Evolutionary conservation across 2,329 filamentous ascomycete species (phyloP).

Genomic region (Fusarium sp.): DNA sequence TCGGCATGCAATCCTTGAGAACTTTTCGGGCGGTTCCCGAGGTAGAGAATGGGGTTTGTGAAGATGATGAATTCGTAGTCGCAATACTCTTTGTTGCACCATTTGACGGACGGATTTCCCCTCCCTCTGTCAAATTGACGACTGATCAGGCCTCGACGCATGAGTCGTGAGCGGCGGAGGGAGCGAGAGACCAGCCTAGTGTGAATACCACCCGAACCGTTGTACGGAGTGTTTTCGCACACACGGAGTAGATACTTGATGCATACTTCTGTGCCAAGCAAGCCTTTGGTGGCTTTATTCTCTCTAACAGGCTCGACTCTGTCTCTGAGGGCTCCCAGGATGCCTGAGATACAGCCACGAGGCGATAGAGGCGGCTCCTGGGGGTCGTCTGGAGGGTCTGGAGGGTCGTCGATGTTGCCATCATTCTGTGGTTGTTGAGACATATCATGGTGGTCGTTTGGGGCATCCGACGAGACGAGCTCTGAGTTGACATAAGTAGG

Average conservation of each 20-base stretch:
- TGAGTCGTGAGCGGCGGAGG: conserved; percentile 17
- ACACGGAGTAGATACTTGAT: neutral
- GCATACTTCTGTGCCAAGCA: neutral
- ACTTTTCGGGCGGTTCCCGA: conserved; percentile 8
- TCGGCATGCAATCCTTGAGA: conserved; percentile 1
- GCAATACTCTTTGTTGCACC: conserved; percentile 33
- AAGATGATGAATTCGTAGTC: conserved; percentile 9
- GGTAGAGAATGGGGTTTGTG: conserved; percentile 3
- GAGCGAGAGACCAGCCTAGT: conserved; percentile 1
- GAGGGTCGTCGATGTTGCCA: neutral
- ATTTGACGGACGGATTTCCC: conserved; percentile 15
- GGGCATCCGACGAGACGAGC: neutral
- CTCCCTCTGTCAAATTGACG: conserved; percentile 34
- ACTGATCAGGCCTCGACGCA: conserved; percentile 20
- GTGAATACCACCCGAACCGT: neutral
- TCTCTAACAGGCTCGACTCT: neutral
- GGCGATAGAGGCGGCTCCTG: neutral
- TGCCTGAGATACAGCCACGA: neutral
- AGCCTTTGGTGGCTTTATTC: neutral
- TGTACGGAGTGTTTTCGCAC: neutral
- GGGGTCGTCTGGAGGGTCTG: neutral
- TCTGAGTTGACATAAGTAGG: neutral
- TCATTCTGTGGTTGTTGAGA: neutral
- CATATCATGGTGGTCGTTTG: neutral
- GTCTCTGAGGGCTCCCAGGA: neutral